A percentile compares a stretch with the other conserved stretches of the same genome.
Conservation (phyloP, 1,284 basidiomycete species). For the Omphalotus olearius region DNA sequence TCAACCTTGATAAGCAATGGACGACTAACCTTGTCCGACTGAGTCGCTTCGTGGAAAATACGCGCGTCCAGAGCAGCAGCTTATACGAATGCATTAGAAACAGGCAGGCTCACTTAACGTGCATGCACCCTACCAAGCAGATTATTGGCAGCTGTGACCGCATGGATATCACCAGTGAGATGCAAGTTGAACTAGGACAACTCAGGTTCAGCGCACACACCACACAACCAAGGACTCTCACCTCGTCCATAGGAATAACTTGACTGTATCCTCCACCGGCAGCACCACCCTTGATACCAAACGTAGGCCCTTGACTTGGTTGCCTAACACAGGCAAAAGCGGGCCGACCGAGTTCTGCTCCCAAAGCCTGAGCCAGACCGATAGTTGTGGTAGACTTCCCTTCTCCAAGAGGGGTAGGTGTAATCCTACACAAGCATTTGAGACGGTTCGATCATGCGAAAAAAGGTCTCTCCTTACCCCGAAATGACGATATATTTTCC, state of each 20-base stretch:
- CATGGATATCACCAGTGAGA: constrained; percentile 97
- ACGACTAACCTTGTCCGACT: constrained; percentile 76
- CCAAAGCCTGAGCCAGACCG: constrained; percentile 94
- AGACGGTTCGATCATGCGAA: constrained; percentile 4
- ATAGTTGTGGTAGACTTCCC: constrained; percentile 99
- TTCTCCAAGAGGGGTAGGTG: constrained; percentile 96
- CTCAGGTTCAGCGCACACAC: constrained; percentile 7
- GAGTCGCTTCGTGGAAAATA: constrained; percentile 97
- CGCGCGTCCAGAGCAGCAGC: constrained; percentile 96
- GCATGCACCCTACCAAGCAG: constrained; percentile 59
- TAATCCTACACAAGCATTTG: constrained; percentile 62
- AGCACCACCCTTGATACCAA: constrained; percentile 99
- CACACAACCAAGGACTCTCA: constrained; percentile 28
- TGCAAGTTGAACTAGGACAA: constrained; percentile 83
- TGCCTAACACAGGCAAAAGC: constrained; percentile 99
- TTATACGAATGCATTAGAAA: constrained; percentile 25
- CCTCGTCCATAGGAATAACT: constrained; percentile 99
- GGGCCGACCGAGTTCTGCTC: constrained; percentile 89
- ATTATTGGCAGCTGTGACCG: constrained; percentile 97
- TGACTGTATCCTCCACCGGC: constrained; percentile 99
- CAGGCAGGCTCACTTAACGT: background rate
- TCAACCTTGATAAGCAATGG: background rate
- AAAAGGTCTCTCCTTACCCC: constrained; percentile 47
- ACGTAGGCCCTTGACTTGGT: constrained; percentile 97
- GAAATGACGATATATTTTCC: constrained; percentile 98